phyloP scores from a whole-genome alignment of 768 basidiomycete species.

The Phaeotremella skinneri region DNA sequence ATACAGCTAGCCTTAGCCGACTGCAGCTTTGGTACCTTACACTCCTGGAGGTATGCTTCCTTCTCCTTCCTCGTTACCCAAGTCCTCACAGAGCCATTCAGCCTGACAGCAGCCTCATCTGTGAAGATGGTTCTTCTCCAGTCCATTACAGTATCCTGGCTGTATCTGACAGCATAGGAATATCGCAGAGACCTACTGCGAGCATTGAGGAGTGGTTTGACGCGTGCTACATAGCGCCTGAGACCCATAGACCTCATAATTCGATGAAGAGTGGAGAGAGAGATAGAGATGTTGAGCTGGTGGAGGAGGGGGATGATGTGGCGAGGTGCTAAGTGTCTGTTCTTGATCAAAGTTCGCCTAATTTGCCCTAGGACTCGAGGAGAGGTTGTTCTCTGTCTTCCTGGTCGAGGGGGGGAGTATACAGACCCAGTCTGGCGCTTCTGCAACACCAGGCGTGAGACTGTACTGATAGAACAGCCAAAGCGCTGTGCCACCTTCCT shows the following conservation, averaged over 20 bases:
- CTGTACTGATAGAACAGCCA: conserved; percentile 11
- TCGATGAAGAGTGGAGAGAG: conserved; percentile 4
- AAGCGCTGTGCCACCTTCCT: conserved; percentile 5
- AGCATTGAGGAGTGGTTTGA: conserved; percentile 9
- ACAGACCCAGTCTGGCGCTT: background rate
- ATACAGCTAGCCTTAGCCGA: conserved; percentile 4
- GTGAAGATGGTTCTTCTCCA: conserved; percentile 11
- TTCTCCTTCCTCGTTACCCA: conserved; percentile 9
- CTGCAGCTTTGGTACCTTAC: conserved; percentile 8
- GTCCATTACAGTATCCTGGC: conserved; percentile 2
- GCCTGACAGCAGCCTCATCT: conserved; percentile 11
- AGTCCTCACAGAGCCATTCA: conserved; percentile 7
- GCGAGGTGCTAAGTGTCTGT: background rate
- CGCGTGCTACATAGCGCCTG: conserved; percentile 6
- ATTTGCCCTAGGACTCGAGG: background rate
- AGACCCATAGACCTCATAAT: conserved; percentile 8
- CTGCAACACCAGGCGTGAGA: conserved; percentile 1
- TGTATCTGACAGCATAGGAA: conserved; percentile 2
- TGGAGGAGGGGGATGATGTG: background rate
- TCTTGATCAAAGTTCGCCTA: background rate
- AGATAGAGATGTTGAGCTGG: background rate
- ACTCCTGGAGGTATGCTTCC: conserved; percentile 11
- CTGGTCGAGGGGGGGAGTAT: background rate
- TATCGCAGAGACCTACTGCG: background rate
- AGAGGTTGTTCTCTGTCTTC: conserved; percentile 1